These are phyloP conservation scores for Monosporozyma solicola DNA, from an alignment of 805 yeast species.

Conservation along the genomic window DNA sequence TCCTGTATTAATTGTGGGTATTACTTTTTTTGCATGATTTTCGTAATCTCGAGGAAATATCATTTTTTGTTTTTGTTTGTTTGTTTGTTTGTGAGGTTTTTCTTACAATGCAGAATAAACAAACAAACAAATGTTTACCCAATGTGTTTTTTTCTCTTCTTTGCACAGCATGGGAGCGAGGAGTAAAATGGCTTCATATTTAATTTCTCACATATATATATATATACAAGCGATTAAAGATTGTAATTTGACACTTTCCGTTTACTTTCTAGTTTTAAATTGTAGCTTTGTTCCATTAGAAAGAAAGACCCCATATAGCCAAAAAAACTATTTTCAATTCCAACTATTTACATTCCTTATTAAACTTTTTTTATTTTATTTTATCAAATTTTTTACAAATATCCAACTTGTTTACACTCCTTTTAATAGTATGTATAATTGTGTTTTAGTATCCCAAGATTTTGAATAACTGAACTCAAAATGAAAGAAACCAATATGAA, in stretches of 20 bases:
- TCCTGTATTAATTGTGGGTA: no score
- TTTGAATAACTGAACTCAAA: no score
- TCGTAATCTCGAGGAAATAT: not conserved
- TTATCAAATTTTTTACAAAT: conserved; percentile 3
- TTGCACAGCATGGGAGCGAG: not conserved
- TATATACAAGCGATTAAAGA: not conserved
- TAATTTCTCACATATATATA: not conserved
- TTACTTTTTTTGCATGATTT: no score
- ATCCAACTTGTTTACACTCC: conserved; percentile 17
- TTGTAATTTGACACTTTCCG: not conserved
- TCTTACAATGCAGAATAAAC: not conserved
- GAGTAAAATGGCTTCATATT: not conserved
- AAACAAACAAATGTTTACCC: not conserved
- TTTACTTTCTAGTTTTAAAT: not conserved
- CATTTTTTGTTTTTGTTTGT: not conserved
- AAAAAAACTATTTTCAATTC: conserved; percentile 7
- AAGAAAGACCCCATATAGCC: not conserved
- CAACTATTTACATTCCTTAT: conserved; percentile 33
- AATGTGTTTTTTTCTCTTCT: not conserved
- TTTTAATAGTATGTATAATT: conserved; percentile 4
- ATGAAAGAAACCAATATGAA: no score
- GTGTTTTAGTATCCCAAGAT: not conserved
- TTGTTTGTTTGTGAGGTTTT: not conserved
- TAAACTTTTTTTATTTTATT: not conserved
- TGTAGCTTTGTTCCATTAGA: not conserved